Base-by-base conservation (phyloP, 352 stramenopile species). In the Discostella stelligera region DNA sequence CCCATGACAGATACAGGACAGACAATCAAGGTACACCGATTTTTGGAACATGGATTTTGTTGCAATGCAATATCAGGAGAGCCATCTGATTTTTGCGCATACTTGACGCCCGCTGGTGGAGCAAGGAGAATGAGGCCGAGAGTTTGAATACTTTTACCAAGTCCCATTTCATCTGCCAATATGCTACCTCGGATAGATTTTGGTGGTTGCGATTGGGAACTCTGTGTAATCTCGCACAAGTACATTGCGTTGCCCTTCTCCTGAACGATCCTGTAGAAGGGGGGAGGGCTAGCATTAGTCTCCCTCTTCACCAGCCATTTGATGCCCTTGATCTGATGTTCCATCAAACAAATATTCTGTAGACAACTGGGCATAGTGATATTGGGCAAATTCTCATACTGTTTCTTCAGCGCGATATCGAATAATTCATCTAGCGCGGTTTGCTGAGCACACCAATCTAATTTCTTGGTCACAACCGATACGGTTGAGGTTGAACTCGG, bases 401-500 rank as follows among this genome's bases (percentile, higher is more conserved):
- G 68, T 9, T 68, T 53, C 27, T 67, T 21, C 8, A 73, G 54
- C 11, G 88, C 56, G 63, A 89, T 79, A 39, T 89, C 81, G 82
- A 91, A 93, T 66, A 93, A 79, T 53, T 85, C 74, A 65, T 93
- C 85, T 2, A 93, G 69, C 63, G 77, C 81, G 21, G 79, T 66
- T 66, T 93, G 77, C 41, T 77, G 72, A 9, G 55, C 6, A 39
- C 66, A 74, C 78, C 78, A 85, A 64, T 88, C 74, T 10, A 86
- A 21, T 41, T 70, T 70, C 50, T 79, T 69, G 16, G 21, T 74
- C 30, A 60, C 63, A 7, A 79, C 55, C 13, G 68, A 14, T 9
- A 84, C 62, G 14, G 59, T 27, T 32, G 56, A 50, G 48, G 9
- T 32, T 48, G 41, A 18, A 25, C 48, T 52, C 0, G 16, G 18